Percentiles rank a stretch among this genome's conserved stretches.
Evolutionary conservation across 345 rosid genomes (phyloP).

Genomic region (Syzygium jambos): DNA sequence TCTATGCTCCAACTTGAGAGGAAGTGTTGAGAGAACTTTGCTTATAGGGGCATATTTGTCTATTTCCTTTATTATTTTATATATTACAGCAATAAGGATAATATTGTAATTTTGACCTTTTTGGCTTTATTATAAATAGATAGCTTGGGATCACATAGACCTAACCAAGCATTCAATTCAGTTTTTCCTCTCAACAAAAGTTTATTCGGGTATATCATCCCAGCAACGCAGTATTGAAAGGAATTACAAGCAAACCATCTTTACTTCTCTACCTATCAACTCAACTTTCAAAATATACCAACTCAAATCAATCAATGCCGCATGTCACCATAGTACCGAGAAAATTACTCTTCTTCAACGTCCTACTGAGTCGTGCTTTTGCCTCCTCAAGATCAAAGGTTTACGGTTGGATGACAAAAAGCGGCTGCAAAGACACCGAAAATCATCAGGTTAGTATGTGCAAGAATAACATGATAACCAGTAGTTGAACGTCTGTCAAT

Average conservation of each 20-base stretch:
- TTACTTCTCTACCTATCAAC: constrained; percentile 3
- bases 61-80: too few relatives aligned
- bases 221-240: not conserved
- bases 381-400: not conserved
- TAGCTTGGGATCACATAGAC: too few relatives aligned
- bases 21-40: too few relatives aligned
- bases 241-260: not conserved
- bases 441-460: not conserved
- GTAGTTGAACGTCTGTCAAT: not conserved
- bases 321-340: constrained; percentile 10
- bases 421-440: constrained; percentile 39
- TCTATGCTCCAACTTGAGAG: too few relatives aligned
- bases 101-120: too few relatives aligned
- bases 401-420: constrained; percentile 69
- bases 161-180: too few relatives aligned
- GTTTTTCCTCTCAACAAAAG: not conserved
- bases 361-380: not conserved
- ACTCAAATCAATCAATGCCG: constrained; percentile 19
- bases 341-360: constrained; percentile 3
- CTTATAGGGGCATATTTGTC: too few relatives aligned
- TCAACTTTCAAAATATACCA: constrained; percentile 4
- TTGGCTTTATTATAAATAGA: too few relatives aligned
- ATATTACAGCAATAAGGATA: too few relatives aligned
- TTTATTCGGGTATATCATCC: not conserved
- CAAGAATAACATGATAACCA: not conserved